Base-by-base conservation (phyloP, 139 green algal species). In the Edaphochlamys debaryana region DNA sequence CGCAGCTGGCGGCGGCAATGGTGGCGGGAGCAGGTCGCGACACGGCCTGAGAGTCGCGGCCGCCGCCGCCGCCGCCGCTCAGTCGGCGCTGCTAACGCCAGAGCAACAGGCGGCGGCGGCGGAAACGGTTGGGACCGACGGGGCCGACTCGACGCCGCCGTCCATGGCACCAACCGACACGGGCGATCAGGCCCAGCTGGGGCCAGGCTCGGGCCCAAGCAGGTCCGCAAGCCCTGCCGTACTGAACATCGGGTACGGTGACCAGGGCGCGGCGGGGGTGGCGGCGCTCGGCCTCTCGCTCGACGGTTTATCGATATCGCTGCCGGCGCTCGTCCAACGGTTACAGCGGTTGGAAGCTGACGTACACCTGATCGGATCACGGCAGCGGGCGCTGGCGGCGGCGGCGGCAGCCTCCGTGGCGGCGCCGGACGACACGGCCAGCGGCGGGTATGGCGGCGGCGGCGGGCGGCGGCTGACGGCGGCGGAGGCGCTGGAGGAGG, bases 331-430 rank as follows among this genome's bases (percentile, higher is more conserved):
- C 3, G 40, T 45, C n/a, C 41, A 71, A 29, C 75, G 75, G 40
- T 29, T 81, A 36, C 60, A 81, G 41, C 75, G 71, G 60, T 38
- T 81, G 42, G 75, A 81, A 29, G 60, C 75, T 32, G 40, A 40
- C 41, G 75, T 81, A 29, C 60, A 71, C n/a, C 45, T 40, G 0
- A 62, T 71, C n/a, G n/a, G 41, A 0, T 38, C 75, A 2, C 60
- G 75, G 0, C 75, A 81, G 75, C 75, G 68, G 40, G 75, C 75
- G 75, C n/a, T 40, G 75, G 75, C 75, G 23, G 75, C 75, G 58
- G 75, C 75, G 41, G 75, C 75, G 8, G 60, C 67, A 7, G 69
- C 75, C 17, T 20, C 25, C 38, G 50, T 41, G n/a, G 42, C 56
- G 30, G 9, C 56, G 17, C 15, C 38, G 64, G 3, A 8, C 64